phyloP scores from a whole-genome alignment of 768 basidiomycete species.

The Kwoniella bestiolae region DNA sequence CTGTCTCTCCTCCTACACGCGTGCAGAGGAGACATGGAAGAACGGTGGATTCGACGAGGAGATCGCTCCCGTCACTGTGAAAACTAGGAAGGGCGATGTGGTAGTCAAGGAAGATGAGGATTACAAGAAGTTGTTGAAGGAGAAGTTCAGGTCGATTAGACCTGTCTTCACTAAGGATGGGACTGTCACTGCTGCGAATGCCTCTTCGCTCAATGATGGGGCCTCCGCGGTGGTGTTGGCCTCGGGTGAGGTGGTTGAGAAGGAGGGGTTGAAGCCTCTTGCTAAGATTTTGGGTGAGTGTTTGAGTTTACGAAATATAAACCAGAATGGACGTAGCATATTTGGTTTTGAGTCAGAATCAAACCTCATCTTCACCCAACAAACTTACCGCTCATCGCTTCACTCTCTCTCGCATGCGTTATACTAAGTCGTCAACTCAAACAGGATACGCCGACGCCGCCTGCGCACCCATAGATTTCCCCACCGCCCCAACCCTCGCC shows the following conservation, averaged over 20 bases:
- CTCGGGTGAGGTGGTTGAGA: conserved; percentile 88
- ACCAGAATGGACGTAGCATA: no score
- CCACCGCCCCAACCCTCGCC: conserved; percentile 88
- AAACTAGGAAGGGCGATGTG: conserved; percentile 72
- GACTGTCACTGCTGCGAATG: conserved; percentile 94
- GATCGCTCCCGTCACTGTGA: conserved; percentile 86
- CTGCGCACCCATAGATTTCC: conserved; percentile 96
- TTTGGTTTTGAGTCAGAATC: no score
- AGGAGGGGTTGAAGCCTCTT: conserved; percentile 87
- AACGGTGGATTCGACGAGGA: conserved; percentile 82
- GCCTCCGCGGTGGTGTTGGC: conserved; percentile 94
- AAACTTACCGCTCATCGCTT: no score
- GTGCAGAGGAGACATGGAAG: conserved; percentile 87
- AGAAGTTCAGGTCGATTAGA: conserved; percentile 84
- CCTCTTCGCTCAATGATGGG: conserved; percentile 92
- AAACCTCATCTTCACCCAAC: no score
- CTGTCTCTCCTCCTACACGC: conserved; percentile 92
- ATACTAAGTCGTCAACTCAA: not conserved
- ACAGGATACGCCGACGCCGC: conserved; percentile 95
- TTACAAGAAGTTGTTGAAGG: conserved; percentile 93
- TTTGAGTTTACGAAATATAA: not conserved
- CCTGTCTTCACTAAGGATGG: conserved; percentile 89
- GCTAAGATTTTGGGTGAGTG: conserved; percentile 89
- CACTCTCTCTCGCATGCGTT: not conserved
- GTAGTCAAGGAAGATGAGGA: conserved; percentile 94